Evolutionary conservation across 768 basidiomycete genomes (phyloP).

Genomic region (Trametes coccinea): DNA sequence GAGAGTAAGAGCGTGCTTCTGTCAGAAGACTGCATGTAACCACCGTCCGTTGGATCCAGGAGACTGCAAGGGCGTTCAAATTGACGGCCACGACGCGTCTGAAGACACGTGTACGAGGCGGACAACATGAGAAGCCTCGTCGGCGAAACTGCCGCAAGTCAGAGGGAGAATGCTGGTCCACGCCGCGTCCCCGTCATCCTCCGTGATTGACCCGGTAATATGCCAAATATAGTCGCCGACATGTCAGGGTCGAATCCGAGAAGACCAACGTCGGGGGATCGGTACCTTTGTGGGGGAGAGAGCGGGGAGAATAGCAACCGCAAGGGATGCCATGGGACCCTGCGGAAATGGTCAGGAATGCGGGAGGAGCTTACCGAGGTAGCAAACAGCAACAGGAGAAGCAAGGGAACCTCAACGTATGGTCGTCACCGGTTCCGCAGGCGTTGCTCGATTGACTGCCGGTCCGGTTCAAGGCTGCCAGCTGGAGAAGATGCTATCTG

Average conservation of each 20-base stretch:
- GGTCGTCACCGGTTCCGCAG: neutral
- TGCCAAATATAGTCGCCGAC: neutral
- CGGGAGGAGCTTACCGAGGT: neutral
- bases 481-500: neutral
- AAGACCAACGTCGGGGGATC: neutral
- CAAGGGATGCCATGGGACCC: conserved; percentile 1
- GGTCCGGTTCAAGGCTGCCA: no score
- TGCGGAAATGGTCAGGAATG: conserved; percentile 10
- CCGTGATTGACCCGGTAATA: conserved; percentile 8
- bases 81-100: neutral
- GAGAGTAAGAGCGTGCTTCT: no score
- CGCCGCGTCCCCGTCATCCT: neutral
- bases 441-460: no score
- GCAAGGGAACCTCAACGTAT: neutral
- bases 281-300: neutral
- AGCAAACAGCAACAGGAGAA: neutral
- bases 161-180: neutral
- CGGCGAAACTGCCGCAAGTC: conserved; percentile 5
- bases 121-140: neutral
- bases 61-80: no score
- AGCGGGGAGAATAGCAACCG: neutral
- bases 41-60: no score
- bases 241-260: neutral
- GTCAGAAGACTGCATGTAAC: no score
- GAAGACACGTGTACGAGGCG: neutral